These are phyloP conservation scores for Fusarium setosum DNA, from an alignment of 2,329 filamentous ascomycete genomes.

Conservation along the genomic window DNA sequence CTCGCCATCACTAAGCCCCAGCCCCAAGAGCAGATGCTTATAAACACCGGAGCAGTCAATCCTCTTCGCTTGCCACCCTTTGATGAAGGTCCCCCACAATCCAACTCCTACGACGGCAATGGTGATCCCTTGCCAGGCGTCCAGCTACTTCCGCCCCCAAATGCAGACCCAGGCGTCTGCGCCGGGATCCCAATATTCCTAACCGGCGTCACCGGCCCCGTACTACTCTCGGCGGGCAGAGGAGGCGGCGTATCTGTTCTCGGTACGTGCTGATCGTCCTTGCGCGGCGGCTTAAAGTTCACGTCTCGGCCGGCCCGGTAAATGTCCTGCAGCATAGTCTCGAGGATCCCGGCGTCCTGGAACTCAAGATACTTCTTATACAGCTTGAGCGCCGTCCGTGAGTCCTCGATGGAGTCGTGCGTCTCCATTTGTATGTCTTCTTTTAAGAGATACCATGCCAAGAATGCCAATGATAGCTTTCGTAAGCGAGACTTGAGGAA, in stretches of 20 bases:
- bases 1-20: no score
- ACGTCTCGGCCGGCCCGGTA: slow-evolving; percentile 67
- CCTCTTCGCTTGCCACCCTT: no score
- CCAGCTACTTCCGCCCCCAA: slow-evolving; percentile 54
- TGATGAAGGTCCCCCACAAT: neutral
- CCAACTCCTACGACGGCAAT: slow-evolving; percentile 40
- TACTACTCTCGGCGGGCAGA: slow-evolving; percentile 51
- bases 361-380: slow-evolving; percentile 93
- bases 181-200: slow-evolving; percentile 50
- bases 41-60: no score
- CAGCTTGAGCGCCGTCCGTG: slow-evolving; percentile 87
- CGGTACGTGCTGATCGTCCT: slow-evolving; percentile 56
- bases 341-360: slow-evolving; percentile 83
- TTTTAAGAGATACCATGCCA: slow-evolving; percentile 91
- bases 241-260: slow-evolving; percentile 69
- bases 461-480: slow-evolving; percentile 90
- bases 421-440: slow-evolving; percentile 94
- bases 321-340: slow-evolving; percentile 87
- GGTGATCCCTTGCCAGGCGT: slow-evolving; percentile 60
- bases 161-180: slow-evolving; percentile 49
- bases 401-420: slow-evolving; percentile 97
- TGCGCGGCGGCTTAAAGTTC: slow-evolving; percentile 63
- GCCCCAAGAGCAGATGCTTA: no score
- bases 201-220: slow-evolving; percentile 60
- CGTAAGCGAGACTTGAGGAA: slow-evolving; percentile 83